Conservation (phyloP, 345 rosid species). For the Noccaea caerulescens region DNA sequence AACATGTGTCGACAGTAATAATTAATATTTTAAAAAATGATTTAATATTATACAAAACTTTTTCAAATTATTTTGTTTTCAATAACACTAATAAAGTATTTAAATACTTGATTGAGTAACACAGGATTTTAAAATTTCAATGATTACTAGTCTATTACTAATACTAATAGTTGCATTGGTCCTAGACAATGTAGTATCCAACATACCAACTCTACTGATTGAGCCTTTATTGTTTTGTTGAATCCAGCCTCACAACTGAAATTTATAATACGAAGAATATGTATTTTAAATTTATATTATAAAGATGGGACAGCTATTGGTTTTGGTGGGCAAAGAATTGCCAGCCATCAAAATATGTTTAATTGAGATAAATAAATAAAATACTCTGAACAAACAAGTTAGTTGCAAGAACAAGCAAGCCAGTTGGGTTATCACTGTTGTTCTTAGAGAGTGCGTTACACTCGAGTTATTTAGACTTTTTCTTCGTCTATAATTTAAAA, state of each 20-base stretch:
- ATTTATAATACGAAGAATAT: neutral
- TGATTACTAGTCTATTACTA: too few species aligned
- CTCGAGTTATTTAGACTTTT: neutral
- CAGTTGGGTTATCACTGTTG: constrained; percentile 26
- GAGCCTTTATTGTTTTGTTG: constrained; percentile 10
- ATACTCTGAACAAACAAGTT: constrained; percentile 36
- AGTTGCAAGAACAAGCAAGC: constrained; percentile 33
- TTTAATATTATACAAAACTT: too few species aligned
- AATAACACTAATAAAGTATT: too few species aligned
- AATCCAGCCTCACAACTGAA: constrained; percentile 26
- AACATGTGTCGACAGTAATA: too few species aligned
- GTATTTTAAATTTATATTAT: neutral
- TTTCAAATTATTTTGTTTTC: too few species aligned
- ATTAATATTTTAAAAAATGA: too few species aligned
- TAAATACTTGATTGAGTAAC: too few species aligned
- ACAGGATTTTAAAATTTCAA: too few species aligned
- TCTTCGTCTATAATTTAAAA: neutral
- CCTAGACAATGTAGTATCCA: constrained; percentile 6
- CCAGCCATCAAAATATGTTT: constrained; percentile 26
- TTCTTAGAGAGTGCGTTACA: constrained; percentile 7
- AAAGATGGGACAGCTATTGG: constrained; percentile 19
- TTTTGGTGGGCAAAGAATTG: constrained; percentile 23
- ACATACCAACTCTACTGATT: constrained; percentile 29
- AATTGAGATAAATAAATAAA: neutral
- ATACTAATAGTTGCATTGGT: neutral